These are phyloP conservation scores for Verruconis gallopava DNA, from an alignment of 2,329 filamentous ascomycete species.

Conservation along the genomic window DNA sequence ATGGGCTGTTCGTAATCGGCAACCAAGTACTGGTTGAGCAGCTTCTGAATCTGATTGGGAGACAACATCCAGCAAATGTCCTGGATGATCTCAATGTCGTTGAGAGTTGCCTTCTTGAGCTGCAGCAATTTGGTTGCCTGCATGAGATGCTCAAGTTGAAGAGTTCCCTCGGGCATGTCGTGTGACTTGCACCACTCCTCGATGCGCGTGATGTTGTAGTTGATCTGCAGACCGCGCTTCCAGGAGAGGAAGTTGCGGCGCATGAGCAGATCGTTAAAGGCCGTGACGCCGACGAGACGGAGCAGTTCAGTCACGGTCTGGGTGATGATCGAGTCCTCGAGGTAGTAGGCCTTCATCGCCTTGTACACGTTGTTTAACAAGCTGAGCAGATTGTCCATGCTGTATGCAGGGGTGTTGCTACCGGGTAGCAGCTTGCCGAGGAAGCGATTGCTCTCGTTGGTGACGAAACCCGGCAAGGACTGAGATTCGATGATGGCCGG, in stretches of 20 bases:
- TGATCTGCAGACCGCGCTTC: constrained; percentile 98
- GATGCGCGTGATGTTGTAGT: constrained; percentile 98
- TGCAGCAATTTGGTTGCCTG: constrained; percentile 98
- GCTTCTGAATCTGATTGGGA: constrained; percentile 97
- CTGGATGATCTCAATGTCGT: constrained; percentile 99
- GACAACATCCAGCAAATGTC: constrained; percentile 99
- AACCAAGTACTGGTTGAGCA: constrained; percentile 95
- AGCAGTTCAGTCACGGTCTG: constrained; percentile 93
- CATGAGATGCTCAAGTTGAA: constrained; percentile 97
- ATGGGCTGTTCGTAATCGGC: constrained; percentile 99
- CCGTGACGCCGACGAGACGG: constrained; percentile 85
- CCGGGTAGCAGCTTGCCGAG: constrained; percentile 89
- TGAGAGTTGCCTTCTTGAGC: constrained; percentile 95
- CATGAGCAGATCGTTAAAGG: constrained; percentile 97
- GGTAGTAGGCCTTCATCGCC: constrained; percentile 96
- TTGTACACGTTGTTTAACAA: constrained; percentile 95
- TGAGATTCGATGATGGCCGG: constrained; percentile 98
- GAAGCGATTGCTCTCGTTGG: constrained; percentile 96
- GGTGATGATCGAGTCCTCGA: constrained; percentile 90
- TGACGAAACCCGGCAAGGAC: constrained; percentile 94
- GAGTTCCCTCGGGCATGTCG: constrained; percentile 95
- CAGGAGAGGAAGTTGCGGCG: constrained; percentile 95
- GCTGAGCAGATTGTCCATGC: constrained; percentile 96
- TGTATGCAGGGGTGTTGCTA: constrained; percentile 87
- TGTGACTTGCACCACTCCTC: constrained; percentile 99